A percentile compares a stretch with the other conserved stretches of the same genome.
These are phyloP conservation scores for Penicillium turbatum DNA, from an alignment of 495 filamentous ascomycete species.

Conservation along the genomic window DNA sequence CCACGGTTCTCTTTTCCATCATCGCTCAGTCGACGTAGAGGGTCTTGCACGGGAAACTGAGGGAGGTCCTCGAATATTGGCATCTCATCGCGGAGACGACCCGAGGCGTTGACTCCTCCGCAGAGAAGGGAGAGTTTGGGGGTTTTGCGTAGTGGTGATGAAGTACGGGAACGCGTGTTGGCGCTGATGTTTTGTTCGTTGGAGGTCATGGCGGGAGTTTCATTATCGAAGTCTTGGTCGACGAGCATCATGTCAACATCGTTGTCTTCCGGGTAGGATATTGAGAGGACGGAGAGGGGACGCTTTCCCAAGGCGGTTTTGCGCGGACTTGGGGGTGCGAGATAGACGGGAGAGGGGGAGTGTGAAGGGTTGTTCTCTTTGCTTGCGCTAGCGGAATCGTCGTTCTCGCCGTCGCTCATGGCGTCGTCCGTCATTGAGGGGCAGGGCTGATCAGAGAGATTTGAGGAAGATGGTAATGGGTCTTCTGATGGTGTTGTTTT, in stretches of 20 bases:
- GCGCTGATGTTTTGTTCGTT: constrained; percentile 42
- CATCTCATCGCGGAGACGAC: constrained; percentile 30
- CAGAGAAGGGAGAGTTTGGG: constrained; percentile 30
- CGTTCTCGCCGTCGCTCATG: constrained; percentile 29
- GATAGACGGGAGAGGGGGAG: constrained; percentile 35
- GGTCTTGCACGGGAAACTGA: constrained; percentile 14
- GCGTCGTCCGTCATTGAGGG: background rate
- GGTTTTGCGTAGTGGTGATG: constrained; percentile 20
- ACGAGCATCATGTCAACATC: constrained; percentile 26
- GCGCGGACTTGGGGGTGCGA: constrained; percentile 29
- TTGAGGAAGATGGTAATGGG: background rate
- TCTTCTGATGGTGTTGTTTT: constrained; percentile 7
- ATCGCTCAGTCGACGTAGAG: constrained; percentile 21
- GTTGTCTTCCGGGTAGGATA: constrained; percentile 24
- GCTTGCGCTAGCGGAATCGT: constrained; percentile 26
- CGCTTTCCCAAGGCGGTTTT: constrained; percentile 39
- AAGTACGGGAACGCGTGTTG: constrained; percentile 21
- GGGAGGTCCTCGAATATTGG: constrained; percentile 39
- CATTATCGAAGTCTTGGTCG: constrained; percentile 26
- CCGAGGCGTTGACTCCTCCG: constrained; percentile 23
- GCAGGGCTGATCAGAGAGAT: constrained; percentile 2
- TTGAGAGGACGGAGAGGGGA: constrained; percentile 39
- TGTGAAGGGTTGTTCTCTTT: constrained; percentile 52
- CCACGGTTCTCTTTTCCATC: constrained; percentile 36
- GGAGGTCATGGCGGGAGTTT: constrained; percentile 21